Percentiles rank a stretch among this genome's conserved stretches.
Evolutionary conservation across 148 eudicot genomes (phyloP).

Genomic region (Vaccinium darrowii): DNA sequence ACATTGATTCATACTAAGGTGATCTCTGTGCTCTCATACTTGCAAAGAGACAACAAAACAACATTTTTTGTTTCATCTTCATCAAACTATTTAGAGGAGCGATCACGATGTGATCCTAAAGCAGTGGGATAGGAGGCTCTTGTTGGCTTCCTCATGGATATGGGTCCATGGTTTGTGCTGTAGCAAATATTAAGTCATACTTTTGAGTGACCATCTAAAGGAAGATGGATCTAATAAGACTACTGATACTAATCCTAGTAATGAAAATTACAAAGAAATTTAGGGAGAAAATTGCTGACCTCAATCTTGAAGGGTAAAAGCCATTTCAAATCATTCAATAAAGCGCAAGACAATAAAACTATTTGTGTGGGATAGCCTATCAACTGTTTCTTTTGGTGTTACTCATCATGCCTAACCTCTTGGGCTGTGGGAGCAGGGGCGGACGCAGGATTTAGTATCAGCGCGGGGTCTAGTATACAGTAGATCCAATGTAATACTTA

Average conservation of each 20-base stretch:
- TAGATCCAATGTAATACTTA: no score
- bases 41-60: not conserved
- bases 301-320: not conserved
- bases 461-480: no score
- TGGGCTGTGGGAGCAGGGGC: not conserved
- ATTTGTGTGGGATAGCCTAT: not conserved
- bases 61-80: not conserved
- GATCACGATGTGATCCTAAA: not conserved
- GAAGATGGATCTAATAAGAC: not conserved
- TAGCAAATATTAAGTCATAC: not conserved
- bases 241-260: not conserved
- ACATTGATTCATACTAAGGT: not conserved
- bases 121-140: not conserved
- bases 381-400: not conserved
- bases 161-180: not conserved
- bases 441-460: no score
- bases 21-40: not conserved
- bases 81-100: not conserved
- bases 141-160: not conserved
- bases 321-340: not conserved
- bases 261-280: not conserved
- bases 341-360: not conserved
- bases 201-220: not conserved
- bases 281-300: not conserved
- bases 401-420: conserved; percentile 1